Evolutionary conservation across 2,329 filamentous ascomycete species (phyloP).

Genomic region (Aspergillus novofumigatus): DNA sequence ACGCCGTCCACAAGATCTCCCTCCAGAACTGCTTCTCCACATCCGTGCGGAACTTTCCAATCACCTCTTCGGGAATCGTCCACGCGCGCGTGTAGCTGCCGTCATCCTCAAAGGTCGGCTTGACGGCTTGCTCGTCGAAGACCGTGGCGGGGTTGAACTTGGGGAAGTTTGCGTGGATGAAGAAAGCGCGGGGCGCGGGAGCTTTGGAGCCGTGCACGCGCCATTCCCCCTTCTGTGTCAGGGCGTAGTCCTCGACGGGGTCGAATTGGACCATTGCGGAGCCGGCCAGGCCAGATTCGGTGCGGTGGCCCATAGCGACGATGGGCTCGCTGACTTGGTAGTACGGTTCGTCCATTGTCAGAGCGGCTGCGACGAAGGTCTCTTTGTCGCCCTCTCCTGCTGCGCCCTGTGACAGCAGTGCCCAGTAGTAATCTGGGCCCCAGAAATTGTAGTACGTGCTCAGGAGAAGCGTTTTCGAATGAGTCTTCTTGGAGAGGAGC

Average conservation of each 20-base stretch:
- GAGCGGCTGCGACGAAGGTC: constrained; percentile 46
- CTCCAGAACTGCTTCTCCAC: constrained; percentile 37
- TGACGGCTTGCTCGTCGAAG: constrained; percentile 28
- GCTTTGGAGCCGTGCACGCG: constrained; percentile 26
- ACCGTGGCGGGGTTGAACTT: constrained; percentile 39
- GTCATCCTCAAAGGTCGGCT: constrained; percentile 26
- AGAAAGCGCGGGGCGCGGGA: constrained; percentile 30
- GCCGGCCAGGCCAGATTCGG: constrained; percentile 28
- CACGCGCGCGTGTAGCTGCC: constrained; percentile 31
- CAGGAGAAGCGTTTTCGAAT: constrained; percentile 42
- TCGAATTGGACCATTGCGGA: constrained; percentile 39
- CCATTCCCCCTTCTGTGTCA: constrained; percentile 20
- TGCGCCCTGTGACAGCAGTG: constrained; percentile 44
- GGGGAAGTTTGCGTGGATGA: constrained; percentile 39
- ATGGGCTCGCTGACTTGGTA: constrained; percentile 41
- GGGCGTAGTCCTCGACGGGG: constrained; percentile 30
- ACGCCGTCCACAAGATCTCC: constrained; percentile 37
- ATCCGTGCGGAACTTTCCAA: constrained; percentile 31
- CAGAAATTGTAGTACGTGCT: constrained; percentile 49
- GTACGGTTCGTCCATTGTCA: constrained; percentile 36
- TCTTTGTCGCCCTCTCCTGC: constrained; percentile 51
- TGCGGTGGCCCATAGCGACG: constrained; percentile 29
- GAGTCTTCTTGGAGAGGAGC: constrained; percentile 42
- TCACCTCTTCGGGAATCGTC: constrained; percentile 27
- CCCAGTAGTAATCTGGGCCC: constrained; percentile 45